These are phyloP conservation scores for Cryptosporidium andersoni DNA, from an alignment of 169 alveolate genomes.

Conservation along the genomic window DNA sequence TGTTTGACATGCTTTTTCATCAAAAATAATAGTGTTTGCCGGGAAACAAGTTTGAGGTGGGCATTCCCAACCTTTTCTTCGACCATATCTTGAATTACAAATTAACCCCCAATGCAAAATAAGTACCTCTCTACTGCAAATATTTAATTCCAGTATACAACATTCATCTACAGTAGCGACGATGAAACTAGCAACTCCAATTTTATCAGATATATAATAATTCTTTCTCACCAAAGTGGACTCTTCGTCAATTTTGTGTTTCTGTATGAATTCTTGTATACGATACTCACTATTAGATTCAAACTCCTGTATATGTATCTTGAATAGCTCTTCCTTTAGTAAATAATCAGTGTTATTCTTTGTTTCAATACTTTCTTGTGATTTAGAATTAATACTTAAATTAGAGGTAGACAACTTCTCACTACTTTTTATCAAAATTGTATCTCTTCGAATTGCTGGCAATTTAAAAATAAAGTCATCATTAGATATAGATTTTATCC, in stretches of 20 bases:
- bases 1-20: slow-evolving; percentile 29
- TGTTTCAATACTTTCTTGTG: too few species aligned
- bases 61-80: slow-evolving; percentile 37
- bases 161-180: background rate
- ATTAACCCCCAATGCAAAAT: slow-evolving; percentile 43
- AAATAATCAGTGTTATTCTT: background rate
- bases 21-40: background rate
- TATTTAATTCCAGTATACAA: slow-evolving; percentile 17
- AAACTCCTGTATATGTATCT: slow-evolving; percentile 5
- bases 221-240: slow-evolving; percentile 7
- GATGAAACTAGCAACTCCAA: slow-evolving; percentile 6
- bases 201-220: slow-evolving; percentile 19
- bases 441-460: background rate
- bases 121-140: slow-evolving; percentile 20
- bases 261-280: slow-evolving; percentile 7
- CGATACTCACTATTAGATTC: background rate
- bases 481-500: slow-evolving; percentile 44
- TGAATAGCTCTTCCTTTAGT: background rate
- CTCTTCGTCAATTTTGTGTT: slow-evolving; percentile 7
- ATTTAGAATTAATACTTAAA: background rate
- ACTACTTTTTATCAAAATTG: too few species aligned
- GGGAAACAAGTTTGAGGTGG: slow-evolving; percentile 43
- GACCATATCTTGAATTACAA: background rate
- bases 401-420: background rate
- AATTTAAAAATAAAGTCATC: slow-evolving; percentile 15